These are phyloP conservation scores for Fusarium agapanthi DNA, from an alignment of 2,329 filamentous ascomycete species.

Conservation along the genomic window DNA sequence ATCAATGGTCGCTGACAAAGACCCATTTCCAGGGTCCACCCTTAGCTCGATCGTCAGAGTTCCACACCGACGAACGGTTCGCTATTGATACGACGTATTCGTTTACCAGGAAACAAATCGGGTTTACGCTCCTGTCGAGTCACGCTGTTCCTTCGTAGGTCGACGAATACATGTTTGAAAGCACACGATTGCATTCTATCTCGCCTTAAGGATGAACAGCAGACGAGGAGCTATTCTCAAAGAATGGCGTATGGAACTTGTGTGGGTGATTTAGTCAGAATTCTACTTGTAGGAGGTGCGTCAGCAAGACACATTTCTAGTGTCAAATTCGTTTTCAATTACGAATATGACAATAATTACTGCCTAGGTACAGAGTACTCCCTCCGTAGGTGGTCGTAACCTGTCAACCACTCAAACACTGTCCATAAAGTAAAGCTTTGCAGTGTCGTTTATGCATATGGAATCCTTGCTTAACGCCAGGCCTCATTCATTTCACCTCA, in stretches of 20 bases:
- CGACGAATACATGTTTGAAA: constrained; percentile 11
- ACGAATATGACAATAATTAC: neutral
- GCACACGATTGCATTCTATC: neutral
- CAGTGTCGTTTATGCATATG: neutral
- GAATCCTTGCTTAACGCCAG: neutral
- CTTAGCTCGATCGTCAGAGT: constrained; percentile 24
- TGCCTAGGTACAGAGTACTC: too few relatives aligned
- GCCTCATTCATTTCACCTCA: neutral
- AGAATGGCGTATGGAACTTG: neutral
- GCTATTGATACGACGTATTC: constrained; percentile 35
- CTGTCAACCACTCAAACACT: neutral
- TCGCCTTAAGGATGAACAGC: neutral
- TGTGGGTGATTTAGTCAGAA: neutral
- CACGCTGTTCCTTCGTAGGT: neutral
- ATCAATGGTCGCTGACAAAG: constrained; percentile 14
- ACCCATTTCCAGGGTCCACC: constrained; percentile 22
- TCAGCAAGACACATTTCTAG: neutral
- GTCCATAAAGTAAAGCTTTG: neutral
- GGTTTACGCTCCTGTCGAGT: neutral
- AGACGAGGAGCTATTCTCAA: neutral
- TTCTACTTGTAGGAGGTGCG: neutral
- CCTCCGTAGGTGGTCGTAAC: neutral
- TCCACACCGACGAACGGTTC: constrained; percentile 22
- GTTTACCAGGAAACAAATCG: constrained; percentile 30
- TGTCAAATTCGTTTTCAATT: neutral